These are phyloP conservation scores for Yamadazyma membranifaciens DNA, from an alignment of 1,139 yeast species.

Conservation along the genomic window DNA sequence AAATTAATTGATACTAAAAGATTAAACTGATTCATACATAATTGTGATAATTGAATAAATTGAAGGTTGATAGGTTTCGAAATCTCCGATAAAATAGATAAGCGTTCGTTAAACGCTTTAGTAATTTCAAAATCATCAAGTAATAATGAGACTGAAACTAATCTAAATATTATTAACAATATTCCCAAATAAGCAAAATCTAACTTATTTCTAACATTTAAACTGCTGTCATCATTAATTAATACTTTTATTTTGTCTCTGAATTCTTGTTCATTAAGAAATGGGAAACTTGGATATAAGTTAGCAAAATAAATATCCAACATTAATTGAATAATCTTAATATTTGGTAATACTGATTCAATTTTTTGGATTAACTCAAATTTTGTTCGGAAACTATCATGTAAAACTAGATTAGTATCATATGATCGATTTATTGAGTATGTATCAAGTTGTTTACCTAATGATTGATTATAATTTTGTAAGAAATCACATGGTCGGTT, in stretches of 20 bases:
- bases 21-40: slow-evolving; percentile 39
- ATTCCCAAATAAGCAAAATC: slow-evolving; percentile 26
- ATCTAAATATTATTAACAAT: slow-evolving; percentile 20
- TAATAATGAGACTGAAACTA: slow-evolving; percentile 22
- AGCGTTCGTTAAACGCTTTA: slow-evolving; percentile 1
- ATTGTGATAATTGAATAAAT: slow-evolving; percentile 33
- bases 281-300: slow-evolving; percentile 47
- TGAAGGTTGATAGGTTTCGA: slow-evolving; percentile 25
- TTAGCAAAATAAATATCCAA: slow-evolving; percentile 44
- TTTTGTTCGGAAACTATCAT: slow-evolving; percentile 30
- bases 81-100: slow-evolving; percentile 10
- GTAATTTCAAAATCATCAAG: slow-evolving; percentile 19
- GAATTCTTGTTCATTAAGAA: slow-evolving; percentile 39
- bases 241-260: slow-evolving; percentile 19
- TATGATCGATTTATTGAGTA: slow-evolving; percentile 16
- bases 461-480: not conserved
- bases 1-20: slow-evolving; percentile 37
- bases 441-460: slow-evolving; percentile 9
- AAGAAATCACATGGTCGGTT: not conserved
- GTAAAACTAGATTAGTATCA: slow-evolving; percentile 4
- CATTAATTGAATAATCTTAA: slow-evolving; percentile 41
- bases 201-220: slow-evolving; percentile 9
- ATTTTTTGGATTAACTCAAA: slow-evolving; percentile 31
- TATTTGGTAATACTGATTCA: slow-evolving; percentile 40
- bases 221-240: slow-evolving; percentile 14